These are phyloP conservation scores for Conoideocrella luteorostrata DNA, from an alignment of 2,329 filamentous ascomycete species.

Conservation along the genomic window DNA sequence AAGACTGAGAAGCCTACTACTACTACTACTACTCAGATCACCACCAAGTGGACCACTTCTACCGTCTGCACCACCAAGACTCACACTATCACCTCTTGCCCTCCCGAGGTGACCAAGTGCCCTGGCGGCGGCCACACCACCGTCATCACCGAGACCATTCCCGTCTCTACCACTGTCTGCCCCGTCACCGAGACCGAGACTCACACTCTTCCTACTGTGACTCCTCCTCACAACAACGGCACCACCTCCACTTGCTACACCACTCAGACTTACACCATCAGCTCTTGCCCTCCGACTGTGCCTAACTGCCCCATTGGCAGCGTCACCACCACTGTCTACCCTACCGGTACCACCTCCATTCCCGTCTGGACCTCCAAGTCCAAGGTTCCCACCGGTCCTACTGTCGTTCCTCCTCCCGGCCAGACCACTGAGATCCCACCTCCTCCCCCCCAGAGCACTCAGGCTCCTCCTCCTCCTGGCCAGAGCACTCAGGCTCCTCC, in stretches of 20 bases:
- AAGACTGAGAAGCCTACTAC: constrained; percentile 8
- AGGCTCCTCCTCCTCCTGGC: not conserved
- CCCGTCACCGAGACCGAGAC: constrained; percentile 26
- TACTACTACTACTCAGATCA: not conserved
- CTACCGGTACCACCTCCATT: constrained; percentile 24
- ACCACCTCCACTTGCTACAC: constrained; percentile 19
- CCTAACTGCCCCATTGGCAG: constrained; percentile 25
- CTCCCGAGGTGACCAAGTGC: constrained; percentile 23
- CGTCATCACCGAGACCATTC: constrained; percentile 21
- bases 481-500: not conserved
- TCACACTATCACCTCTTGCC: constrained; percentile 23
- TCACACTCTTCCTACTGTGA: not conserved
- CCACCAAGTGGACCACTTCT: constrained; percentile 21
- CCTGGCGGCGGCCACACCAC: constrained; percentile 20
- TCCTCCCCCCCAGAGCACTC: not conserved
- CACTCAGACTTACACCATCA: constrained; percentile 27
- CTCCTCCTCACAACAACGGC: not conserved
- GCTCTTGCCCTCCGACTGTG: constrained; percentile 22
- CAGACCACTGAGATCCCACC: not conserved
- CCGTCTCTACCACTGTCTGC: constrained; percentile 35
- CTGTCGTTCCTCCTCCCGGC: not conserved
- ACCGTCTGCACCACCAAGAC: constrained; percentile 23
- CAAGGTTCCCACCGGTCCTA: not conserved
- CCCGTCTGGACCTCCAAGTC: constrained; percentile 2
- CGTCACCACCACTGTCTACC: constrained; percentile 22